Evolutionary conservation across 768 basidiomycete genomes (phyloP).

Genomic region (Coprinopsis sp.): DNA sequence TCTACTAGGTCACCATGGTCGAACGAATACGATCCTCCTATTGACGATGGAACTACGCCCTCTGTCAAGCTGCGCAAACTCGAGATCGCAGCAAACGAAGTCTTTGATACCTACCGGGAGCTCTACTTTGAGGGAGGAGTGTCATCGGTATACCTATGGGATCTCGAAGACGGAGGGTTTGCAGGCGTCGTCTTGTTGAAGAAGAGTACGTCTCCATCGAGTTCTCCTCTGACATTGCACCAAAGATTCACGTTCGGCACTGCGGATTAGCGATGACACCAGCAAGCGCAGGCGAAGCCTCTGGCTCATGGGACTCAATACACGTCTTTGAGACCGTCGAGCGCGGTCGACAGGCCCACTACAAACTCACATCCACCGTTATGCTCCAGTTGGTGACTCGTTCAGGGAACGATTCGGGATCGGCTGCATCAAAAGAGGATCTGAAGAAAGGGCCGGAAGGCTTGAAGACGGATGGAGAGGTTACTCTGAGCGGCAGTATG

Average conservation of each 20-base stretch:
- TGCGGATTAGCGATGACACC: constrained; percentile 54
- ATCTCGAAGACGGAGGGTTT: constrained; percentile 92
- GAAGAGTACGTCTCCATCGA: constrained; percentile 57
- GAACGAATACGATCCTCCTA: constrained; percentile 88
- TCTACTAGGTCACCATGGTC: constrained; percentile 98
- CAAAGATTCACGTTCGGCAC: background rate
- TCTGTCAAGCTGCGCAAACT: constrained; percentile 82
- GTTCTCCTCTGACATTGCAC: background rate
- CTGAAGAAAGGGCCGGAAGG: constrained; percentile 35
- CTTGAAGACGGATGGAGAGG: constrained; percentile 65
- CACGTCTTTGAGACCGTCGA: constrained; percentile 97
- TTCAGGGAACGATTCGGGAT: constrained; percentile 31
- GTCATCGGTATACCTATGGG: constrained; percentile 97
- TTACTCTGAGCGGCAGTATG: constrained; percentile 92
- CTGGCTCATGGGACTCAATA: constrained; percentile 96
- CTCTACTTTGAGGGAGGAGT: constrained; percentile 99
- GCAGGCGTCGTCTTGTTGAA: constrained; percentile 95
- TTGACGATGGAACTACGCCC: constrained; percentile 87
- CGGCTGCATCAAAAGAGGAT: constrained; percentile 33
- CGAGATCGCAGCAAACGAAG: constrained; percentile 91
- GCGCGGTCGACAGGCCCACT: constrained; percentile 87
- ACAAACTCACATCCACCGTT: constrained; percentile 95
- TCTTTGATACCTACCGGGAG: constrained; percentile 96
- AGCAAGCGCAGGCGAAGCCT: constrained; percentile 51
- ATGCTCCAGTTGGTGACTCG: constrained; percentile 86